Evolutionary conservation across 345 rosid genomes (phyloP).

Genomic region (Conringia planisiliqua): DNA sequence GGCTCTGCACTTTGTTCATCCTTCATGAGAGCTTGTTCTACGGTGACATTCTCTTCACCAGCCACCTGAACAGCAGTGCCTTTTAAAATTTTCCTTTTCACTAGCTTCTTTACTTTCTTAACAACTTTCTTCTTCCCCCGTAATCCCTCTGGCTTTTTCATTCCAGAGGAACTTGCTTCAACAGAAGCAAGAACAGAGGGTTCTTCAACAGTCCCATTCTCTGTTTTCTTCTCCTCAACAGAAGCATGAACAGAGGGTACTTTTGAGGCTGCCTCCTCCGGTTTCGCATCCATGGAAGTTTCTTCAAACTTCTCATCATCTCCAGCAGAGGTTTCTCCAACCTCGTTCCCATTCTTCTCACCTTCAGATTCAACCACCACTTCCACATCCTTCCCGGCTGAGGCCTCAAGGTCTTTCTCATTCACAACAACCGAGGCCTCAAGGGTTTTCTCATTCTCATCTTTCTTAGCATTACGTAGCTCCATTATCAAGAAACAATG

Average conservation of each 20-base stretch:
- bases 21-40: background rate
- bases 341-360: background rate
- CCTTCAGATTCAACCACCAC: background rate
- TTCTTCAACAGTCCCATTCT: background rate
- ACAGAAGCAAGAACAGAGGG: background rate
- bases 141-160: background rate
- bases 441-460: constrained; percentile 11
- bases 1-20: constrained; percentile 8
- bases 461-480: background rate
- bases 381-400: background rate
- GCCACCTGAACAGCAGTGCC: constrained; percentile 15
- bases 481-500: constrained; percentile 19
- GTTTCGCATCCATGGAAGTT: background rate
- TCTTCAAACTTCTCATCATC: constrained; percentile 1
- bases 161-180: constrained; percentile 22
- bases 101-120: constrained; percentile 14
- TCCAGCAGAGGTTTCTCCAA: constrained; percentile 3
- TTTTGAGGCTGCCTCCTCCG: background rate
- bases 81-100: constrained; percentile 2
- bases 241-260: background rate
- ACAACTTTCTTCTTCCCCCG: constrained; percentile 2
- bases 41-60: constrained; percentile 17
- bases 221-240: constrained; percentile 3
- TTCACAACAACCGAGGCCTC: constrained; percentile 1
- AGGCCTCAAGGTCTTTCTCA: constrained; percentile 5